Evolutionary conservation across 495 filamentous ascomycete genomes (phyloP).

Genomic region (Aspergillus asperescens): DNA sequence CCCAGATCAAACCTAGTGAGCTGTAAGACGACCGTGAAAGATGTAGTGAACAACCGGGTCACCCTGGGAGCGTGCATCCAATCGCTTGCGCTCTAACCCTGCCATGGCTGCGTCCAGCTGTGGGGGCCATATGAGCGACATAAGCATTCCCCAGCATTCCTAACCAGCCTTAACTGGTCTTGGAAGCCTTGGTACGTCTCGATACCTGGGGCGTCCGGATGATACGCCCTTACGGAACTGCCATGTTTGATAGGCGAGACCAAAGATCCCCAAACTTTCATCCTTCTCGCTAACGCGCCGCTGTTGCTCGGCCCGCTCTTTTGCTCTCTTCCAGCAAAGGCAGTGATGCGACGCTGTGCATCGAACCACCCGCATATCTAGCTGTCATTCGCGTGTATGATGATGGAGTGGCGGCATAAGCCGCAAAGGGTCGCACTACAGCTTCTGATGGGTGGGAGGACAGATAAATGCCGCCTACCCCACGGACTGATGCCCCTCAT

Average conservation of each 20-base stretch:
- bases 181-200: neutral
- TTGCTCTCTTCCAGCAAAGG: neutral
- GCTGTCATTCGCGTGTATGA: neutral
- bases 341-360: neutral
- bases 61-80: neutral
- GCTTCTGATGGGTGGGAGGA: neutral
- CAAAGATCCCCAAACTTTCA: neutral
- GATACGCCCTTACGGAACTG: neutral
- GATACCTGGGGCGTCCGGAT: neutral
- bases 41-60: too few species aligned
- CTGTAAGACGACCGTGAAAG: too few species aligned
- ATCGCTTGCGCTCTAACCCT: neutral
- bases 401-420: neutral
- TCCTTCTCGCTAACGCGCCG: neutral
- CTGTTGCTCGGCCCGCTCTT: neutral
- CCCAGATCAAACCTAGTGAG: neutral
- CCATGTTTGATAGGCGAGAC: neutral
- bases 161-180: neutral
- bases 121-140: neutral
- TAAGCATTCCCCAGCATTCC: slow-evolving; percentile 3
- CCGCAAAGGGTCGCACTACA: neutral
- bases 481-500: slow-evolving; percentile 1
- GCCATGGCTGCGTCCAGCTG: neutral
- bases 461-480: neutral
- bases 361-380: neutral